Conservation (phyloP, 1,284 basidiomycete species). For the Leccinum subatratum region DNA sequence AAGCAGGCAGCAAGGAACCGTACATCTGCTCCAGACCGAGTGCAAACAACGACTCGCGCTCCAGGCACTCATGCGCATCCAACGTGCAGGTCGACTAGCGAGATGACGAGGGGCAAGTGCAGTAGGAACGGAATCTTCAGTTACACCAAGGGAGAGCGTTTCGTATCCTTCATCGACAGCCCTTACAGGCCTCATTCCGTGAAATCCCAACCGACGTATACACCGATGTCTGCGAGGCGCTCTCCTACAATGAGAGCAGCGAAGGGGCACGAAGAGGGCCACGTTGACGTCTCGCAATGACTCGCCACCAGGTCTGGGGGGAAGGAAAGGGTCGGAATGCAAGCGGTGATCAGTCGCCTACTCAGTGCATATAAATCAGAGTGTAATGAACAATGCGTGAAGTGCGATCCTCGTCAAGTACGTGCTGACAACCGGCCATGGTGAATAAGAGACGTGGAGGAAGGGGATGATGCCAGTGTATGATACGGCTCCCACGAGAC, state of each 20-base stretch:
- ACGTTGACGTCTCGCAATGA: conserved; percentile 21
- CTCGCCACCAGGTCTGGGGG: conserved; percentile 22
- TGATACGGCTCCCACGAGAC: conserved; percentile 65
- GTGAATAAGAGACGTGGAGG: conserved; percentile 13
- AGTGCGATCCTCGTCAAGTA: conserved; percentile 23
- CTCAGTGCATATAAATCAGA: conserved; percentile 27
- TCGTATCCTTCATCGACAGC: conserved; percentile 18
- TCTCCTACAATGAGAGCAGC: conserved; percentile 33
- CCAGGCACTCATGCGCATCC: conserved; percentile 28
- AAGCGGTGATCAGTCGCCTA: conserved; percentile 36
- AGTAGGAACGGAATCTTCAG: conserved; percentile 9
- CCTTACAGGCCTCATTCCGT: conserved; percentile 11
- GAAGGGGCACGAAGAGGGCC: conserved; percentile 2
- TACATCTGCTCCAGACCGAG: conserved; percentile 10
- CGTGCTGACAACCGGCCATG: conserved; percentile 19
- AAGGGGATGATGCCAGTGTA: conserved; percentile 54
- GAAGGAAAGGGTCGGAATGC: conserved; percentile 18
- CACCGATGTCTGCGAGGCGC: conserved; percentile 4
- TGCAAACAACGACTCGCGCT: conserved; percentile 8
- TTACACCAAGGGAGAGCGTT: conserved; percentile 2
- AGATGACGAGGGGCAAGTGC: conserved; percentile 25
- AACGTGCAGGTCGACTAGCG: conserved; percentile 29
- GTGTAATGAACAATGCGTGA: conserved; percentile 35
- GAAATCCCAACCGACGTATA: conserved; percentile 14
- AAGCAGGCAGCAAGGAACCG: conserved; percentile 22